Evolutionary conservation across 192 early-diverging fungal genomes (phyloP).

Genomic region (Backusella tuberculispora): DNA sequence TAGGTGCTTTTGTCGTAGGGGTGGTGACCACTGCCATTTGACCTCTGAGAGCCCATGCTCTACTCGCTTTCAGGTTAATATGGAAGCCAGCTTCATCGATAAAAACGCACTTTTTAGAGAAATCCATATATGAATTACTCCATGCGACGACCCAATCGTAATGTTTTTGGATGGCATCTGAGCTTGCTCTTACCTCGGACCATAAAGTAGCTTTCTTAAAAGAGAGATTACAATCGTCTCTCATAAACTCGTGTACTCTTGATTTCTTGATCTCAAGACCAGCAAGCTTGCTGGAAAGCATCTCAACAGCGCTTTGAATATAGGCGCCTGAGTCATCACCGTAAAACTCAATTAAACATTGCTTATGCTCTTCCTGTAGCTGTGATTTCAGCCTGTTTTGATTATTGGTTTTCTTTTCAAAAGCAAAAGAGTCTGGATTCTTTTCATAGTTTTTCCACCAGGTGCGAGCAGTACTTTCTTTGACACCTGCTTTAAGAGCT

Average conservation of each 20-base stretch:
- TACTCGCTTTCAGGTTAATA: no score
- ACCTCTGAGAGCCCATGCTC: not conserved
- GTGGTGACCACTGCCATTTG: not conserved
- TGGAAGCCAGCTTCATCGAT: no score
- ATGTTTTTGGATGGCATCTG: not conserved
- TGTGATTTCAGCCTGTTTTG: not conserved
- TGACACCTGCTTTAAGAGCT: no score
- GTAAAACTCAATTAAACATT: not conserved
- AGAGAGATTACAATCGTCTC: conserved; percentile 5
- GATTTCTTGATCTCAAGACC: not conserved
- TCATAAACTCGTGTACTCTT: conserved; percentile 22
- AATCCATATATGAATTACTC: not conserved
- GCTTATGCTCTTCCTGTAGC: no score
- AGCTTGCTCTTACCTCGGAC: not conserved
- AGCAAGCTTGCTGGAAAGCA: not conserved
- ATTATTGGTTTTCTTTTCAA: not conserved
- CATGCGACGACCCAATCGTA: not conserved
- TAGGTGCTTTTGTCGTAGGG: conserved; percentile 8
- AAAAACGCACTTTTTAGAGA: no score
- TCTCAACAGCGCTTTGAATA: not conserved
- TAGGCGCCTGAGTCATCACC: not conserved
- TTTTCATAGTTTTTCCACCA: not conserved
- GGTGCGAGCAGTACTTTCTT: not conserved
- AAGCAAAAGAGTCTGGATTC: not conserved
- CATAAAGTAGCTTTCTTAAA: not conserved